These are phyloP conservation scores for Sphaerulina populicola DNA, from an alignment of 2,329 filamentous ascomycete species.

Conservation along the genomic window DNA sequence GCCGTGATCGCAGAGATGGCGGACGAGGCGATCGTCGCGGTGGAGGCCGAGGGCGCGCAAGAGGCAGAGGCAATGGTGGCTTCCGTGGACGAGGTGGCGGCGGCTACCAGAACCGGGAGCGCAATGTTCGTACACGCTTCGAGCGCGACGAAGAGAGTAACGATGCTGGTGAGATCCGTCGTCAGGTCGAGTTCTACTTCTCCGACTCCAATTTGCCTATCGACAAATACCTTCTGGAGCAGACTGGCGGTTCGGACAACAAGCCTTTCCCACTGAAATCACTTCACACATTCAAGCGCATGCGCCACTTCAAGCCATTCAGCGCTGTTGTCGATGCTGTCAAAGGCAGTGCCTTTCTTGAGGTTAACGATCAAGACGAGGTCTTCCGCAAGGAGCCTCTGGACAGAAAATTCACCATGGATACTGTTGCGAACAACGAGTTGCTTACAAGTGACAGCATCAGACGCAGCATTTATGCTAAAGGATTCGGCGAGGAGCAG, in stretches of 20 bases:
- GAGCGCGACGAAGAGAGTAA: constrained; percentile 57
- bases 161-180: constrained; percentile 72
- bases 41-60: constrained; percentile 9
- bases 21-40: constrained; percentile 14
- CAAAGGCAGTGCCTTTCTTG: constrained; percentile 64
- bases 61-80: constrained; percentile 11
- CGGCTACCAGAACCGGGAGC: constrained; percentile 12
- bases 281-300: constrained; percentile 84
- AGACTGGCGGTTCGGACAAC: constrained; percentile 71
- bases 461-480: constrained; percentile 74
- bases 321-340: constrained; percentile 74
- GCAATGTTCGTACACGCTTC: constrained; percentile 26
- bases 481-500: constrained; percentile 85
- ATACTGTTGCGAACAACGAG: constrained; percentile 47
- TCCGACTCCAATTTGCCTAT: constrained; percentile 80
- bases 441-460: constrained; percentile 58
- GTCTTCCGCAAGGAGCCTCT: constrained; percentile 70
- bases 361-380: constrained; percentile 62
- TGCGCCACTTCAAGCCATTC: constrained; percentile 89
- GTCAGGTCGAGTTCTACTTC: constrained; percentile 96
- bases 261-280: constrained; percentile 69
- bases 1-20: constrained; percentile 1
- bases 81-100: constrained; percentile 11
- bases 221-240: constrained; percentile 78
- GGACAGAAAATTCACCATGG: constrained; percentile 42